Evolutionary conservation across 495 filamentous ascomycete species (phyloP).

Genomic region (Friedmanniomyces endolithicus): DNA sequence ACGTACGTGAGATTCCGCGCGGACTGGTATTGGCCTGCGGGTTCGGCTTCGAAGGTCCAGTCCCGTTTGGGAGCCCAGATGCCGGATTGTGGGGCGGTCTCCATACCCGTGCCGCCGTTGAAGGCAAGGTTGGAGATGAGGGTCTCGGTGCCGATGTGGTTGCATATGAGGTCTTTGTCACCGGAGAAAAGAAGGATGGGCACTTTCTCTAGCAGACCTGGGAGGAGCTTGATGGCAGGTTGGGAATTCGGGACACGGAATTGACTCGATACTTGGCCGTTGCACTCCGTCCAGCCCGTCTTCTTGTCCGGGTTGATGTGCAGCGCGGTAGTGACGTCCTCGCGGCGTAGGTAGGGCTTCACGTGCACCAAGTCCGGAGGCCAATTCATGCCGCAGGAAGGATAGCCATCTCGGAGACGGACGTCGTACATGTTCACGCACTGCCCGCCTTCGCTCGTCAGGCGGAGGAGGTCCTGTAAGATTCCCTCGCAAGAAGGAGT

Average conservation of each 20-base stretch:
- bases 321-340: slow-evolving; percentile 68
- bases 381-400: slow-evolving; percentile 90
- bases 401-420: slow-evolving; percentile 58
- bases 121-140: slow-evolving; percentile 85
- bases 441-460: slow-evolving; percentile 35
- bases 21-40: slow-evolving; percentile 84
- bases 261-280: slow-evolving; percentile 53
- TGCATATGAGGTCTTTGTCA: slow-evolving; percentile 90
- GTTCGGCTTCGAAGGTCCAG: slow-evolving; percentile 88
- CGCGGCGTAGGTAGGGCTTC: slow-evolving; percentile 68
- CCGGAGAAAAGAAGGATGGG: slow-evolving; percentile 82
- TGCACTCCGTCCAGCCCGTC: slow-evolving; percentile 86
- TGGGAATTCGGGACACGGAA: slow-evolving; percentile 57
- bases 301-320: slow-evolving; percentile 71
- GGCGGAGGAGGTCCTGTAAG: slow-evolving; percentile 51
- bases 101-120: slow-evolving; percentile 83
- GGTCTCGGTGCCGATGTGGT: slow-evolving; percentile 86
- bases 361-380: slow-evolving; percentile 68
- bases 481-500: slow-evolving; percentile 58
- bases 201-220: slow-evolving; percentile 60
- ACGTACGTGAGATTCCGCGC: slow-evolving; percentile 93
- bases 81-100: slow-evolving; percentile 57
- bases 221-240: slow-evolving; percentile 63
- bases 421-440: slow-evolving; percentile 96
- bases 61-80: slow-evolving; percentile 82